Conservation (phyloP, 2,329 filamentous ascomycete species). For the Penicillium aurantiogriseum region DNA sequence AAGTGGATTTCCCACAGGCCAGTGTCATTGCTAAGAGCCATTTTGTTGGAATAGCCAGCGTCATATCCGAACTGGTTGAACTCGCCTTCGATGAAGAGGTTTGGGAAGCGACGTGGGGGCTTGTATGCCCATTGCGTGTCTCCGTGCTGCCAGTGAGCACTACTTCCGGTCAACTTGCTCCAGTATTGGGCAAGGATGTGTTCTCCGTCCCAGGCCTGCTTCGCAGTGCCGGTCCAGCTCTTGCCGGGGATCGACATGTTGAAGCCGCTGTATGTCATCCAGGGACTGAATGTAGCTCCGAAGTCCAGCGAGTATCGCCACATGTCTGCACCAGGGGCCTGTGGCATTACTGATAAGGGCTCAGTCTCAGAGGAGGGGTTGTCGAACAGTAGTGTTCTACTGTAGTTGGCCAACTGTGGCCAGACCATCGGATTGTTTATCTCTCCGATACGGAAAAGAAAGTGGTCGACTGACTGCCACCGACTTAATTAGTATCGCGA, state of each 20-base stretch:
- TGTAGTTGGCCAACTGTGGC: conserved; percentile 56
- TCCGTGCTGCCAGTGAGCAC: conserved; percentile 59
- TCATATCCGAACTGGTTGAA: conserved; percentile 67
- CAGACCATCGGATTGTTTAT: conserved; percentile 60
- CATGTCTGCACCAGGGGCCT: conserved; percentile 60
- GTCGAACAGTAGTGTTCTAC: conserved; percentile 51
- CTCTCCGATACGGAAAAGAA: conserved; percentile 61
- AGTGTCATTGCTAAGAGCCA: conserved; percentile 48
- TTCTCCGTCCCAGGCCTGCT: conserved; percentile 61
- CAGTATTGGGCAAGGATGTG: conserved; percentile 65
- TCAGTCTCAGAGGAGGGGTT: conserved; percentile 35
- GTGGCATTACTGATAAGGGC: conserved; percentile 52
- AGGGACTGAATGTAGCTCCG: conserved; percentile 59
- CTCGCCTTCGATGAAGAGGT: conserved; percentile 60
- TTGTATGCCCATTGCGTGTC: conserved; percentile 46
- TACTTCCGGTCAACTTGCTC: conserved; percentile 58
- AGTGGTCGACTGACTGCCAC: conserved; percentile 54
- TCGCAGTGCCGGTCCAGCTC: conserved; percentile 57
- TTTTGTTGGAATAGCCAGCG: conserved; percentile 55
- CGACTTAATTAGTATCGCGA: neutral
- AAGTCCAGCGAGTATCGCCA: conserved; percentile 64
- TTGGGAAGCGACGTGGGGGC: conserved; percentile 55
- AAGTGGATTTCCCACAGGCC: conserved; percentile 59
- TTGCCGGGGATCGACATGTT: conserved; percentile 50
- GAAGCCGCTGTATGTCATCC: conserved; percentile 55